Evolutionary conservation across 371 early-diverging fungal species (phyloP).

Genomic region (Mortierella polycephala): DNA sequence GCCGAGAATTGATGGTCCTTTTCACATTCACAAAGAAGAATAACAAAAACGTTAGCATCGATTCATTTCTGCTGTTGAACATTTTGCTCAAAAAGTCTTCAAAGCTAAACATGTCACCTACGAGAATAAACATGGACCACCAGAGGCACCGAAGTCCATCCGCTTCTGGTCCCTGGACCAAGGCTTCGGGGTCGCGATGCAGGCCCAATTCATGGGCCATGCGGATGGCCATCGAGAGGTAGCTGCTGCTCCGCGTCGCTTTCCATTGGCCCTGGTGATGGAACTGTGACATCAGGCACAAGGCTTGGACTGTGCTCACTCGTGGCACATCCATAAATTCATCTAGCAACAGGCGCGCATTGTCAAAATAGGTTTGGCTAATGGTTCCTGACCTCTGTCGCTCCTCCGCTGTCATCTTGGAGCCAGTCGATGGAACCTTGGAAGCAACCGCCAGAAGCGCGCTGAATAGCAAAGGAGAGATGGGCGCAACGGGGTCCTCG

Average conservation of each 20-base stretch:
- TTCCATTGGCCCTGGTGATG: conserved; percentile 68
- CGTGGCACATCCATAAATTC: conserved; percentile 75
- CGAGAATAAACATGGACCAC: conserved; percentile 55
- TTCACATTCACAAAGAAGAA: background rate
- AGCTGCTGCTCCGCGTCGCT: conserved; percentile 72
- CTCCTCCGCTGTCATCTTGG: conserved; percentile 17
- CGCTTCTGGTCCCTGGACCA: conserved; percentile 34
- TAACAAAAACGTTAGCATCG: background rate
- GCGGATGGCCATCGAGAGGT: conserved; percentile 77
- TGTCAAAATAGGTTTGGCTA: conserved; percentile 60
- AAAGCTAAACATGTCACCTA: conserved; percentile 11
- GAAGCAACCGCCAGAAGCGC: conserved; percentile 75
- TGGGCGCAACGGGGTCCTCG: conserved; percentile 30
- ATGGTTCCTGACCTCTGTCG: conserved; percentile 2
- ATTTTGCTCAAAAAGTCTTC: too few relatives aligned
- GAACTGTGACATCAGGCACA: conserved; percentile 77
- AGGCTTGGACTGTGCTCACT: conserved; percentile 74
- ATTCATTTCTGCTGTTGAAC: background rate
- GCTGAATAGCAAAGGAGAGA: conserved; percentile 71
- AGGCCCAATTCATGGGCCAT: conserved; percentile 82
- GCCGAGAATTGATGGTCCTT: conserved; percentile 56
- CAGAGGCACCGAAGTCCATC: conserved; percentile 48
- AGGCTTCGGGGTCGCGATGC: conserved; percentile 58
- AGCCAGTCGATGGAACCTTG: conserved; percentile 14
- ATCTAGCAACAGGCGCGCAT: conserved; percentile 67